Base-by-base conservation (phyloP, 106 monocot species). In the Dioscorea dumetorum region DNA sequence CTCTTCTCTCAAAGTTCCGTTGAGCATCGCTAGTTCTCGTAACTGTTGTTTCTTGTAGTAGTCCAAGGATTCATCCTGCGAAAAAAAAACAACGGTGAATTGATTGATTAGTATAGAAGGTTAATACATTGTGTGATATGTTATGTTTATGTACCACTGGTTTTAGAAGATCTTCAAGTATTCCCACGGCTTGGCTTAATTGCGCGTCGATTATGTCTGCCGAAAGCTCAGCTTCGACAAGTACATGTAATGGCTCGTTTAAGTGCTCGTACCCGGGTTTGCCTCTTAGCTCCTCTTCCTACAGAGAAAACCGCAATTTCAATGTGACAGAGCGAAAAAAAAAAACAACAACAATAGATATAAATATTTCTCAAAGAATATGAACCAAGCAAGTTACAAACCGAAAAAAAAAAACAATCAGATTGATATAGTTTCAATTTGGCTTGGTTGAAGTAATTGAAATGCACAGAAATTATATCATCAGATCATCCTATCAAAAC, bases 261-360 rank as follows among this genome's bases (percentile, higher is more conserved):
- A 94, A 76, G 72, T 94, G 94, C 50, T 94, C 94, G 73, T 90
- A 87, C 22, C 94, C 94, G 60, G 87, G 87, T 63, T 84, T 94
- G 67, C 87, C 94, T 74, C 94, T 87, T 60, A 94, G 73, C 67
- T 90, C 87, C 51, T 90, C 94, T 85, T 94, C 94, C 94, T 94
- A 34, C 0, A 67, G 57, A 63, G 74, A 66, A 4, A 18, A 13
- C 21, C 35, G 56, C 49, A 11, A 24, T 48, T 54, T 61, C 6
- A 10, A 41, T 41, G 10, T 41, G 10, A 10, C 41, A 41, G 9
- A 41, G 41, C 41, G n/a, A n/a, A n/a, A n/a, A n/a, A n/a, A n/a
- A n/a, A 41, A 5, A 6, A 41, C 9, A 28, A 41, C n/a, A n/a
- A 41, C 10, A 10, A 41, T 10, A 6, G 41, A 6, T 41, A 8